Evolutionary conservation across 2,329 filamentous ascomycete genomes (phyloP), one percentile per base, ranked within the genome.

Genomic region (Colletotrichum sp.): DNA sequence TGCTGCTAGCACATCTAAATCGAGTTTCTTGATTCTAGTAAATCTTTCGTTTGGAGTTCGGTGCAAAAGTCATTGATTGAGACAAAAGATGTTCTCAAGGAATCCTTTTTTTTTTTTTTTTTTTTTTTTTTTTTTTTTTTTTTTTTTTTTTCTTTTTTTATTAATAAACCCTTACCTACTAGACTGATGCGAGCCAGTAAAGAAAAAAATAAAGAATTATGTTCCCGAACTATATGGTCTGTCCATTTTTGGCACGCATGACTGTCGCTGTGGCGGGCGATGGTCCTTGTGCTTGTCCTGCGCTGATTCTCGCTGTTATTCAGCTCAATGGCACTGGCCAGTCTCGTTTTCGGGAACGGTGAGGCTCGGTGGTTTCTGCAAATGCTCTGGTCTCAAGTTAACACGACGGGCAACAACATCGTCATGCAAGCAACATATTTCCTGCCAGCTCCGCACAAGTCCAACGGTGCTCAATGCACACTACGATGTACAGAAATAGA

Each of bases 1-100:
- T 43, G 64, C 26, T 69, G 72, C 9, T 63, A 39, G 67, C 55
- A 52, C 65, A 73, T 72, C 39, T 61, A 72, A 71, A 76, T 77
- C 65, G 65, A 72, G 48, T 65, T 76, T 67, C n/a, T 73, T 69
- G 65, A 57, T 71, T 74, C 26, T 26, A 26, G 68, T 57, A 71
- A n/a, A 43, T 1, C 36, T 28, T 18, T 68, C 9, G 2, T 24
- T 18, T 30, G 4, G 12, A 9, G 24, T 34, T 8, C 18, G 0
- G 59, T 48, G n/a, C 18, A 6, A 12, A 12, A 21, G 13, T 14
- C 32, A 14, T 14, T 34, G 32, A 34, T 34, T 34, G 32, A 34
- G 32, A 34, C 5, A 34, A 3, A 6, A 2, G 3, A 34, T 13
- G 6, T 13, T 13, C 32, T 34, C 5, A n/a, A 43, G 39, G 8